Evolutionary conservation across 345 rosid genomes (phyloP), one percentile per base, ranked within the genome.

Genomic region (Luvunga scandens): DNA sequence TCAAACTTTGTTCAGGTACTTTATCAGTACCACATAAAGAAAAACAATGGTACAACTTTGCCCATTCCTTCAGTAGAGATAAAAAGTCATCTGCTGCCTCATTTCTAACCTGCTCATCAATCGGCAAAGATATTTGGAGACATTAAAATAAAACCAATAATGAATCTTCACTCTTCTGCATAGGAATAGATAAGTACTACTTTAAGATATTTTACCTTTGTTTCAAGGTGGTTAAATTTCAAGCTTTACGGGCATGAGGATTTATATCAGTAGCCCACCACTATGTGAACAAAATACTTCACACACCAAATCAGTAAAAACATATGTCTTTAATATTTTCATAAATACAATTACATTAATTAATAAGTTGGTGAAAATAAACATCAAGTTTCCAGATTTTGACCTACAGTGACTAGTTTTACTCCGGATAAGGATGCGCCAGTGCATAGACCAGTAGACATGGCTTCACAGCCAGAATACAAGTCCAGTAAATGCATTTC

Each of bases 391-490:
- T 69, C n/a, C 25, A 55, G 59, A 9, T 45, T 36, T 66, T 69
- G 21, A 64, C 82, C 75, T 80, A 86, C 85, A 13, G 83, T 80
- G 13, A 77, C 74, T 66, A 88, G 38, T 63, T 84, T 84, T 13
- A 80, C 48, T 38, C 88, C 82, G 45, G 86, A 81, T 2, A 88
- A n/a, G 33, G 84, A 62, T 30, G 89, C 81, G 7, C 88, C 91
- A 64, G 81, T 79, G 80, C 83, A 82, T 7, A 88, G 61, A 9
- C 91, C 85, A 56, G 91, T 84, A 4, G 91, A 88, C 91, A 88
- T 86, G 9, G 83, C 91, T 25, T 86, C 86, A 63, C 89, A 88
- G 0, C 91, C 89, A 33, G 81, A 73, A 48, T 88, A 88, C 4
- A 88, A 50, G 72, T 88, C 88, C 65, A 88, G 45, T 27, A 88